Base-by-base conservation (phyloP, 1,139 yeast genomes). In the Tardiomyces digboiensis region DNA sequence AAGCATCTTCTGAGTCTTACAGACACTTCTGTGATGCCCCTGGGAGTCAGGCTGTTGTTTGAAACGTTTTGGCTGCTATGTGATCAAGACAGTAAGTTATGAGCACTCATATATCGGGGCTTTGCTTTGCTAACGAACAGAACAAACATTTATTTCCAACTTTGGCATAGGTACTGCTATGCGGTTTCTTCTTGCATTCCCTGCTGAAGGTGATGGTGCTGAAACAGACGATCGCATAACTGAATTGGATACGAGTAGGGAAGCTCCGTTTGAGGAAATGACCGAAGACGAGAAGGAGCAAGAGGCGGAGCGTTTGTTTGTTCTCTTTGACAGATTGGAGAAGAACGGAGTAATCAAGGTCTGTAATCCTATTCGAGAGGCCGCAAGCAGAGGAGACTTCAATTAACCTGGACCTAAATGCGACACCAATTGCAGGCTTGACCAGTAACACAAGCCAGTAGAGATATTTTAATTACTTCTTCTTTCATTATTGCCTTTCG, bases 301-400 rank as follows among this genome's bases (percentile, higher is more conserved):
- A 8, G 81, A 76, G 52, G 76, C 80, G 1, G 79, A 75, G 44
- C 67, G 72, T 50, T 57, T 76, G 53, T 73, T 71, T 54, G 71
- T 65, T 2, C 47, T 75, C 3, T 74, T 76, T 52, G 78, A 73
- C 36, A 60, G 74, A 49, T 67, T 73, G 61, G 74, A 71, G 45
- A 67, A 67, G 52, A 69, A 65, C 44, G 75, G 78, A 0, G 60
- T 71, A 0, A 67, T 76, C 50, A 66, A 71, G 44, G 67, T 74
- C 38, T 65, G 68, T 47, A 74, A 62, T 48, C 67, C 67, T 4
- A 50, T 62, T 16, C 52, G 53, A 26, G 44, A 49, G 13, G 65
- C 64, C 12, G 48, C 51, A 10, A 52, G 52, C 26, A 41, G 49
- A 5, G 61, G 61, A 5, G 29, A 52, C 21, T 43, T 58, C 20